A percentile compares a stretch with the other conserved stretches of the same genome.
Conservation (phyloP, 257 asterid genomes). For the Nicotiana tabacum region DNA sequence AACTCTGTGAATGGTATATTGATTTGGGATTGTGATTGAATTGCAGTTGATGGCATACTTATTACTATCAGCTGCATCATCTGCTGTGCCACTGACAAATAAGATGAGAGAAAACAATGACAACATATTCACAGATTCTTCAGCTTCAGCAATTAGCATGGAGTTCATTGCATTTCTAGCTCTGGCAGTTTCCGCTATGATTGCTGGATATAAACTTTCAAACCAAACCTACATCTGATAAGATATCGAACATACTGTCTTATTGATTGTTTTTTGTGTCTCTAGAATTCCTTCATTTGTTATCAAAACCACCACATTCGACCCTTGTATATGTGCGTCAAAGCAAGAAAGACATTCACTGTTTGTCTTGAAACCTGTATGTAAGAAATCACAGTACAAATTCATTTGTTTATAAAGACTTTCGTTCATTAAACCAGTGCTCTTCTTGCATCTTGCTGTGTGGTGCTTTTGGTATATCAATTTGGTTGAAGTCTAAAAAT, state of each 20-base stretch:
- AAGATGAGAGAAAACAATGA: conserved; percentile 67
- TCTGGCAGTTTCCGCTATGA: conserved; percentile 59
- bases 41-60: conserved; percentile 73
- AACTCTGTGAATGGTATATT: neutral
- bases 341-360: neutral
- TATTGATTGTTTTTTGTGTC: conserved; percentile 2
- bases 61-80: conserved; percentile 78
- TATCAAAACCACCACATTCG: conserved; percentile 1
- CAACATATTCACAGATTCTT: conserved; percentile 84
- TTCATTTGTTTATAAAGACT: neutral
- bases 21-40: neutral
- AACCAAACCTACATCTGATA: conserved; percentile 63
- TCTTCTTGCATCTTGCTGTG: neutral
- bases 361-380: neutral
- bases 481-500: neutral
- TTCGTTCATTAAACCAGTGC: neutral
- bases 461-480: neutral
- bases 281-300: conserved; percentile 16
- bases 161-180: conserved; percentile 74
- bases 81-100: conserved; percentile 87
- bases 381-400: neutral
- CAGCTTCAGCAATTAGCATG: conserved; percentile 81
- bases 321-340: neutral
- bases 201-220: conserved; percentile 85
- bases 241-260: neutral